Evolutionary conservation across 371 early-diverging fungal genomes (phyloP), one percentile per base, ranked within the genome.

Genomic region (Rhizomucor miehei): DNA sequence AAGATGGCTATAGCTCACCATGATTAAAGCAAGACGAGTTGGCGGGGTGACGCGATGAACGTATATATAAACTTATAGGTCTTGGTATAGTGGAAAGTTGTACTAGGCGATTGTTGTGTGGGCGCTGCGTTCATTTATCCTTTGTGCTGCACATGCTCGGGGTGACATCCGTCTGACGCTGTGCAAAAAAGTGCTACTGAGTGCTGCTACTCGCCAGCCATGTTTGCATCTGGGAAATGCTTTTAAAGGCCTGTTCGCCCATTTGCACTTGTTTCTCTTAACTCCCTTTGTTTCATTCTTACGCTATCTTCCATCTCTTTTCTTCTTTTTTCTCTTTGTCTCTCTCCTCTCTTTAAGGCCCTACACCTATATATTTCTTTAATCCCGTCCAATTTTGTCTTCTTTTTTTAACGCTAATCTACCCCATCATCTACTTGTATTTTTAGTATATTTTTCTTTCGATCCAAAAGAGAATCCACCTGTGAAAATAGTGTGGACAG

Each of bases 101-200:
- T n/a, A n/a, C n/a, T n/a, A 8, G 29, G 29, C 29, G 29, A 29
- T 29, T 29, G 29, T 29, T 29, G 29, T 29, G 29, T 29, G 29
- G 29, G 29, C 29, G 29, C 29, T 29, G 29, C 8, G 29, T 29
- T 29, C 29, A 29, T 29, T 8, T 29, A 29, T 29, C 29, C 29
- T 29, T 24, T 54, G 54, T 54, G 54, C 54, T 54, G 44, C 54
- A 46, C 38, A 29, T 35, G 40, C 51, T 51, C 51, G 51, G 54
- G 54, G 54, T 36, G 11, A 14, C 35, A 41, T 46, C 41, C 53
- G 24, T 45, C 35, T 54, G 40, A 44, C 54, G 54, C 54, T 8
- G 29, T 29, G 29, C 29, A 29, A 29, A 29, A n/a, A 29, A 29
- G 29, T 29, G 29, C 54, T 41, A 19, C 41, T 29, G 39, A 52